Evolutionary conservation across 2,329 filamentous ascomycete species (phyloP).

Genomic region (Venturia asperata): DNA sequence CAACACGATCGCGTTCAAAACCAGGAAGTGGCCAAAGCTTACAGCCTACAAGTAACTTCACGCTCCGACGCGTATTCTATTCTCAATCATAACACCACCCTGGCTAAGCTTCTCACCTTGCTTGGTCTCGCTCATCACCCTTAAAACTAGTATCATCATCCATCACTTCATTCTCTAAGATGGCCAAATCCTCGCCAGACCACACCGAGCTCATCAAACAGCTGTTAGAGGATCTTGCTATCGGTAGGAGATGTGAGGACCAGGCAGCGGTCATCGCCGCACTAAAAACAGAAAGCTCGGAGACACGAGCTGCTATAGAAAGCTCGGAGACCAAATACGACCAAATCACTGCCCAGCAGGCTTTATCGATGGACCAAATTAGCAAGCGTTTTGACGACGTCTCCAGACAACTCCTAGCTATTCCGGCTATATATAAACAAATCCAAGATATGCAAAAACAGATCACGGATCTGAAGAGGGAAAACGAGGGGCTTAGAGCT

Average conservation of each 20-base stretch:
- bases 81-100: background rate
- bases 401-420: background rate
- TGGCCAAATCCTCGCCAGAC: background rate
- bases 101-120: background rate
- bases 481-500: background rate
- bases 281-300: background rate
- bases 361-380: background rate
- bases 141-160: background rate
- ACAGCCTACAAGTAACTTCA: background rate
- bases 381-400: background rate
- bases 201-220: background rate
- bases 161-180: background rate
- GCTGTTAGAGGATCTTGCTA: background rate
- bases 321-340: background rate
- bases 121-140: background rate
- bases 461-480: background rate
- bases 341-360: background rate
- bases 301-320: background rate
- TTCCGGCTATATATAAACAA: background rate
- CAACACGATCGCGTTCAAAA: background rate
- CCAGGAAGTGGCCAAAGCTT: background rate
- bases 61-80: background rate
- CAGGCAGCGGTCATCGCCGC: background rate
- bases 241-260: background rate
- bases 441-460: background rate